phyloP scores from a whole-genome alignment of 2,329 filamentous ascomycete species.

The Claviceps fusiformis region DNA sequence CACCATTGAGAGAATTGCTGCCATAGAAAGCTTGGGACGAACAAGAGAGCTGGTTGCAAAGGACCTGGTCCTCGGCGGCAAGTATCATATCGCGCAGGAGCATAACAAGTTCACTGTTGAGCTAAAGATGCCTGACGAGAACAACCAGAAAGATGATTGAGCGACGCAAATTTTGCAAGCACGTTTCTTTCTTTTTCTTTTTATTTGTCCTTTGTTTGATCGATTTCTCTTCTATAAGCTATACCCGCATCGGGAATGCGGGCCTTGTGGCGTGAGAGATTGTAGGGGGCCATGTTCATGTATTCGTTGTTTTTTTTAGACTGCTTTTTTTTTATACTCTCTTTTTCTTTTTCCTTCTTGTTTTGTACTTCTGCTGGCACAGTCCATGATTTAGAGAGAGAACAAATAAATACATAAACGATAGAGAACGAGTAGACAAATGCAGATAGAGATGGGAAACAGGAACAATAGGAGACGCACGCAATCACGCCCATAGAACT shows the following conservation, averaged over 20 bases:
- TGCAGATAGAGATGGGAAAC: not conserved
- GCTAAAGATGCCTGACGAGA: slow-evolving; percentile 29
- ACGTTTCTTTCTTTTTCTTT: too few relatives aligned
- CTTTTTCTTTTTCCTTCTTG: not conserved
- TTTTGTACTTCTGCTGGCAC: too few relatives aligned
- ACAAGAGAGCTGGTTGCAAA: slow-evolving; percentile 95
- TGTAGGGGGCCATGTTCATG: too few relatives aligned
- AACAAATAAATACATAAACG: not conserved
- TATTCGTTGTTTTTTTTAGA: too few relatives aligned
- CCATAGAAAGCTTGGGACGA: slow-evolving; percentile 82
- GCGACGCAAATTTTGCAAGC: not conserved
- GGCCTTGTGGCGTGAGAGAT: too few relatives aligned
- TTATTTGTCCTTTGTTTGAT: not conserved
- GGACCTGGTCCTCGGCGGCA: slow-evolving; percentile 74
- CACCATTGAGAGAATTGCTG: slow-evolving; percentile 74
- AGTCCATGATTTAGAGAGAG: too few relatives aligned
- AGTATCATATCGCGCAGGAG: slow-evolving; percentile 50
- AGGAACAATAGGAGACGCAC: too few relatives aligned
- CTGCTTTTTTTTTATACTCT: not conserved
- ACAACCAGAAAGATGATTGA: not conserved
- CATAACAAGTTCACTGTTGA: slow-evolving; percentile 28
- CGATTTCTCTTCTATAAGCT: too few relatives aligned
- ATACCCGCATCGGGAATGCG: too few relatives aligned
- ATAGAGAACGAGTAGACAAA: not conserved
- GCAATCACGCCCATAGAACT: not conserved